Evolutionary conservation across 1,139 yeast genomes (phyloP).

Genomic region (Wickerhamomyces sp.): DNA sequence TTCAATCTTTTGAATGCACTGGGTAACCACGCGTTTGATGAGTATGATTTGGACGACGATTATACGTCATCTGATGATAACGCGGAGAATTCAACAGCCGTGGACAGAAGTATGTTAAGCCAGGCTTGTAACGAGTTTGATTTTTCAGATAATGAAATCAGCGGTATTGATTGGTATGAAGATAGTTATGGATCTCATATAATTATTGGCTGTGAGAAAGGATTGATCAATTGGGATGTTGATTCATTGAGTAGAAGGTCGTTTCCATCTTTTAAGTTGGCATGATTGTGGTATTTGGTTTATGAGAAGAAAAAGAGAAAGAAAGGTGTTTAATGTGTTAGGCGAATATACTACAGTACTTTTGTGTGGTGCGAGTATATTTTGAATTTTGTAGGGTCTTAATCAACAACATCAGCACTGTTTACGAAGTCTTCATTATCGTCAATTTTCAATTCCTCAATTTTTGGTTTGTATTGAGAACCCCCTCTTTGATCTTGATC

Average conservation of each 20-base stretch:
- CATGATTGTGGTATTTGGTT: conserved; percentile 5
- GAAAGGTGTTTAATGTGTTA: no score
- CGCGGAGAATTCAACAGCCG: background rate
- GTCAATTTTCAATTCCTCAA: conserved; percentile 19
- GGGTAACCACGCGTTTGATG: background rate
- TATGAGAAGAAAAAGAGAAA: no score
- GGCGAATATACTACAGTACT: no score
- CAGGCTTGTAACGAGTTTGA: conserved; percentile 17
- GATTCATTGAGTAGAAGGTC: conserved; percentile 48
- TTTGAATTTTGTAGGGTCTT: conserved; percentile 1
- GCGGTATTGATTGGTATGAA: conserved; percentile 43
- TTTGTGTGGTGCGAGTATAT: no score
- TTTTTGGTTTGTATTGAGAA: conserved; percentile 8
- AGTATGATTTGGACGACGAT: background rate
- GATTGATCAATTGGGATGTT: conserved; percentile 44
- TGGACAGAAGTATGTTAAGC: conserved; percentile 3
- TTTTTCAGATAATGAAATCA: conserved; percentile 35
- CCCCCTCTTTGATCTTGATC: conserved; percentile 2
- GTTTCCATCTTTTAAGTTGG: conserved; percentile 32
- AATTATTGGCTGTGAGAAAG: conserved; percentile 42
- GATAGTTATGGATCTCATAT: conserved; percentile 35
- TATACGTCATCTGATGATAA: conserved; percentile 6
- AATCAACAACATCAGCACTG: conserved; percentile 32
- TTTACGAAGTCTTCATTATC: conserved; percentile 8
- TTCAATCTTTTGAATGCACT: conserved; percentile 17